A percentile compares a stretch with the other conserved stretches of the same genome.
phyloP scores from a whole-genome alignment of 2,329 filamentous ascomycete species.

The Trichophyton simii region DNA sequence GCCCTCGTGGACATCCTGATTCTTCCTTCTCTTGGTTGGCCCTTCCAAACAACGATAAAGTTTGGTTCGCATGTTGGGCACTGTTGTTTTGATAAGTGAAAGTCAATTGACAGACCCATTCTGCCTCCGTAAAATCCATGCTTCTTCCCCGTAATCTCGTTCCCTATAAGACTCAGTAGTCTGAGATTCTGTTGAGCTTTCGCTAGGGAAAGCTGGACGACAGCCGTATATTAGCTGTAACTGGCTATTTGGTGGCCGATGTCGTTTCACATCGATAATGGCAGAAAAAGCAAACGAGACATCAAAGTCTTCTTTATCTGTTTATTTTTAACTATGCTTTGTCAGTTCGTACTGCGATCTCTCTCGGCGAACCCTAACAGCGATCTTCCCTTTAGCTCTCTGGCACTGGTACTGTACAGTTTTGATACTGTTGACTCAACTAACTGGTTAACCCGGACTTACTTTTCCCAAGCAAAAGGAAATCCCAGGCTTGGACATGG shows the following conservation, averaged over 20 bases:
- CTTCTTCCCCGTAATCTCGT: background rate
- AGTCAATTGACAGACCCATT: background rate
- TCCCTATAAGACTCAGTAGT: background rate
- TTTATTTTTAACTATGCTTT: background rate
- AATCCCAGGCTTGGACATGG: background rate
- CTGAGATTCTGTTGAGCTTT: background rate
- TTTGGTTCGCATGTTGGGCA: background rate
- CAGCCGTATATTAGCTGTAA: background rate
- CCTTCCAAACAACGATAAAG: background rate
- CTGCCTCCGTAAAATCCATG: background rate
- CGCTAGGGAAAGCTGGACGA: background rate
- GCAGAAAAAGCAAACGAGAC: background rate
- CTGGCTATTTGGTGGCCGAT: background rate
- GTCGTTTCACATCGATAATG: background rate
- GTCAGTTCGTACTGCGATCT: background rate
- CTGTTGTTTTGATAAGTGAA: background rate
- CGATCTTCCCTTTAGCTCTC: background rate
- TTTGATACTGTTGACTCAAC: background rate
- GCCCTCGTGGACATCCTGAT: background rate
- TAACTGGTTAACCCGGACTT: background rate
- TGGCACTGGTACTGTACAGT: background rate
- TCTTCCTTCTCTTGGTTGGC: background rate
- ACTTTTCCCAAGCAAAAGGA: background rate
- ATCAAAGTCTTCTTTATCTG: background rate
- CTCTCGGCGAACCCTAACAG: background rate